Evolutionary conservation across 1,284 basidiomycete genomes (phyloP).

Genomic region (Cryptococcus hybrid): DNA sequence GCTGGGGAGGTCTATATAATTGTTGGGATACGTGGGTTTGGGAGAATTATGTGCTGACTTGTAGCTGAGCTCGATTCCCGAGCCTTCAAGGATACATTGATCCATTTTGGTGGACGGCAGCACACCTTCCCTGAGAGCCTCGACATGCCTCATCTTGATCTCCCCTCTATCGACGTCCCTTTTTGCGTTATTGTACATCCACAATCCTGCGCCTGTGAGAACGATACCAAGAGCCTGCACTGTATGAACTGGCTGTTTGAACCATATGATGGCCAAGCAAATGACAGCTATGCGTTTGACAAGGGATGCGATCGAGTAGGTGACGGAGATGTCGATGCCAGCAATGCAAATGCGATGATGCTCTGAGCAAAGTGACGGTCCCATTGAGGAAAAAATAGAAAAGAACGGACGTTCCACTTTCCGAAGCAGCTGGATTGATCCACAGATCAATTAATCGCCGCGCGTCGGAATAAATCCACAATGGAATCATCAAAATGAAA

Average conservation of each 20-base stretch:
- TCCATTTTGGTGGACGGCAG: slow-evolving; percentile 42
- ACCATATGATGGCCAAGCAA: slow-evolving; percentile 96
- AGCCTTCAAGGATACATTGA: slow-evolving; percentile 35
- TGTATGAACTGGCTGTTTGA: slow-evolving; percentile 79
- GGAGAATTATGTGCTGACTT: slow-evolving; percentile 33
- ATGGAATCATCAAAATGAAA: slow-evolving; percentile 89
- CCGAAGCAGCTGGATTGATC: slow-evolving; percentile 17
- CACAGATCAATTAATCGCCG: slow-evolving; percentile 59
- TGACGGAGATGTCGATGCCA: slow-evolving; percentile 94
- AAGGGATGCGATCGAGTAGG: slow-evolving; percentile 96
- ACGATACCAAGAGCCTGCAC: slow-evolving; percentile 83
- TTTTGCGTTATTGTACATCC: slow-evolving; percentile 95
- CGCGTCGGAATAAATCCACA: slow-evolving; percentile 87
- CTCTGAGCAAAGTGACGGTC: slow-evolving; percentile 96
- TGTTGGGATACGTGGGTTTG: slow-evolving; percentile 26
- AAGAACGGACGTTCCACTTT: slow-evolving; percentile 34
- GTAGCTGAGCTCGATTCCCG: slow-evolving; percentile 1
- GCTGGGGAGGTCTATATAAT: slow-evolving; percentile 16
- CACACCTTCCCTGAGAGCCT: slow-evolving; percentile 64
- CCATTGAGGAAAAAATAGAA: slow-evolving; percentile 89
- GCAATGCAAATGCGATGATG: slow-evolving; percentile 94
- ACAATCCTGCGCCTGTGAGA: slow-evolving; percentile 86
- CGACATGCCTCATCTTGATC: slow-evolving; percentile 78
- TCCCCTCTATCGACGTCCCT: slow-evolving; percentile 89
- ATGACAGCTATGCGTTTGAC: slow-evolving; percentile 99